Percentiles rank a stretch among this genome's conserved stretches.
These are phyloP conservation scores for sorghum (Sorghum bicolor) DNA, from an alignment of 176 grass and related monocot genomes.

Conservation along the genomic window Sorghum_bicolor_NCBIv3 NC_012872.2:67911501-67912000, in stretches of 20 bases:
- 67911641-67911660: constrained; percentile 82
- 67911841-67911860: background rate
- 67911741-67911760: constrained; percentile 96
- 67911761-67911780: constrained; percentile 85
- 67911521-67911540: constrained; percentile 60
- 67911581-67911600: background rate
- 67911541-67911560: background rate
- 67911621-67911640: background rate
- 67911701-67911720: constrained; percentile 79
- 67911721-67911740: constrained; percentile 90
- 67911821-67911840: constrained; percentile 48
- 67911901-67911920: background rate
- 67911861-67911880: constrained; percentile 14
- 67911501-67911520: constrained; percentile 77
- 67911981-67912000: constrained; percentile 51
- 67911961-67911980: constrained; percentile 49
- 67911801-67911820: constrained; percentile 62
- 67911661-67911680: constrained; percentile 87
- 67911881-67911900: background rate
- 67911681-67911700: constrained; percentile 92
- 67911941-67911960: background rate
- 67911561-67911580: background rate
- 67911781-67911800: constrained; percentile 89
- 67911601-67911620: background rate
- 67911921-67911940: background rate